Percentiles rank a stretch among this genome's conserved stretches.
Evolutionary conservation across 305 asterid genomes (phyloP).

Genomic region (Ajuga reptans): DNA sequence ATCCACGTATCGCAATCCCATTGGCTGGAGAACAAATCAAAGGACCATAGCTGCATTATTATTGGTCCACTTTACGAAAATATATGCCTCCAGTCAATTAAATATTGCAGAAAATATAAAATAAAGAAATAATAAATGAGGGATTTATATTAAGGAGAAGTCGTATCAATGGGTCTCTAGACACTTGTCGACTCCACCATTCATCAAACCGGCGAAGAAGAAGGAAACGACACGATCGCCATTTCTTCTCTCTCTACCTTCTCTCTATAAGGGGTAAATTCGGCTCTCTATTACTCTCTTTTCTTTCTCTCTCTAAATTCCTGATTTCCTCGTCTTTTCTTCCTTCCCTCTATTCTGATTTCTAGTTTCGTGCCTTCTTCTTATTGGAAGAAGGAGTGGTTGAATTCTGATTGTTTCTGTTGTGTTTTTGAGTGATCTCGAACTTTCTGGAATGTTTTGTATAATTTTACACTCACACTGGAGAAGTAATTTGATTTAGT

Average conservation of each 20-base stretch:
- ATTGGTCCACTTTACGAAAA: slow-evolving; percentile 47
- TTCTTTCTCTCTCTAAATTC: neutral
- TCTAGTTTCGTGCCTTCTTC: neutral
- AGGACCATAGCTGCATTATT: neutral
- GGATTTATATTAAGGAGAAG: slow-evolving; percentile 28
- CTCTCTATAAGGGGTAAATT: slow-evolving; percentile 27
- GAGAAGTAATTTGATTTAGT: neutral
- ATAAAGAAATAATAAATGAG: slow-evolving; percentile 3
- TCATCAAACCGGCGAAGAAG: slow-evolving; percentile 43
- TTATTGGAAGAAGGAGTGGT: neutral
- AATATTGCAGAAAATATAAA: neutral
- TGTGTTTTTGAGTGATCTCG: slow-evolving; percentile 4
- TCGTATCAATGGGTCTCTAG: slow-evolving; percentile 41
- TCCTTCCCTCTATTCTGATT: neutral
- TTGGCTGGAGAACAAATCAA: slow-evolving; percentile 31
- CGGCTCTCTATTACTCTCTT: neutral
- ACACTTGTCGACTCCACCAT: slow-evolving; percentile 68
- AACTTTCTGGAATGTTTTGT: neutral
- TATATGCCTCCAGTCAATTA: slow-evolving; percentile 19
- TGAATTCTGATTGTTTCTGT: neutral
- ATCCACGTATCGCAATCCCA: slow-evolving; percentile 32
- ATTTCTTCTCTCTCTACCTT: slow-evolving; percentile 4
- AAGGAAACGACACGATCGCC: slow-evolving; percentile 53
- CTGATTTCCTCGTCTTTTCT: neutral
- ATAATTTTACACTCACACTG: neutral